phyloP scores from a whole-genome alignment of 1,284 basidiomycete species.

The Gymnopus androsaceus region DNA sequence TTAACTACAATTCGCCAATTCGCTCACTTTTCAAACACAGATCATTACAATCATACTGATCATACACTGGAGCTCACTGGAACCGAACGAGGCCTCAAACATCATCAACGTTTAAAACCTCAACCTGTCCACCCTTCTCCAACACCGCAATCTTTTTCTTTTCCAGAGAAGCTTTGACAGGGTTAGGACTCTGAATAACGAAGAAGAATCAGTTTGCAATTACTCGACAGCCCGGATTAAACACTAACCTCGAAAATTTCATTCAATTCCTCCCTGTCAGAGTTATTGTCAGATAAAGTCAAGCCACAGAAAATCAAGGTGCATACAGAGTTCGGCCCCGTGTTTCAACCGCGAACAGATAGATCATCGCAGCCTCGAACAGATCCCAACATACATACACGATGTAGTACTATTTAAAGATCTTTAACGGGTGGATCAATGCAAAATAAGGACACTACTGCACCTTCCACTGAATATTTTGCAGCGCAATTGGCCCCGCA shows the following conservation, averaged over 20 bases:
- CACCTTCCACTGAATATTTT: constrained; percentile 46
- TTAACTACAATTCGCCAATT: too few relatives aligned
- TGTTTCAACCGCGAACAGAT: constrained; percentile 42
- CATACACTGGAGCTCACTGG: too few relatives aligned
- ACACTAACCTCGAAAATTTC: constrained; percentile 40
- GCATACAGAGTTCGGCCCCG: constrained; percentile 43
- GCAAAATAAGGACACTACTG: constrained; percentile 3
- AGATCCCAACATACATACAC: constrained; percentile 42
- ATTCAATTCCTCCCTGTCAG: constrained; percentile 40
- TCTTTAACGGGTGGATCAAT: background rate
- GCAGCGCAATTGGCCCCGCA: constrained; percentile 49
- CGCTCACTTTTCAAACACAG: too few relatives aligned
- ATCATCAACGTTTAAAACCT: constrained; percentile 17
- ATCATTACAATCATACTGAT: too few relatives aligned
- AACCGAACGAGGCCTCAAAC: too few relatives aligned
- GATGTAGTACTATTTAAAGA: constrained; percentile 34
- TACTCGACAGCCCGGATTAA: background rate
- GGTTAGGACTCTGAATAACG: constrained; percentile 34
- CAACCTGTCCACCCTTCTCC: constrained; percentile 29
- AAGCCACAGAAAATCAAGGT: background rate
- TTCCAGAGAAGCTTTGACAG: constrained; percentile 38
- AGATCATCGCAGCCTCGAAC: constrained; percentile 38
- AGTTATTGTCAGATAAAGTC: background rate
- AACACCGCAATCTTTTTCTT: constrained; percentile 40
- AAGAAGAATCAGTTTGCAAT: background rate